phyloP scores from a whole-genome alignment of 371 early-diverging fungal genomes.

The Mucor mucedo region DNA sequence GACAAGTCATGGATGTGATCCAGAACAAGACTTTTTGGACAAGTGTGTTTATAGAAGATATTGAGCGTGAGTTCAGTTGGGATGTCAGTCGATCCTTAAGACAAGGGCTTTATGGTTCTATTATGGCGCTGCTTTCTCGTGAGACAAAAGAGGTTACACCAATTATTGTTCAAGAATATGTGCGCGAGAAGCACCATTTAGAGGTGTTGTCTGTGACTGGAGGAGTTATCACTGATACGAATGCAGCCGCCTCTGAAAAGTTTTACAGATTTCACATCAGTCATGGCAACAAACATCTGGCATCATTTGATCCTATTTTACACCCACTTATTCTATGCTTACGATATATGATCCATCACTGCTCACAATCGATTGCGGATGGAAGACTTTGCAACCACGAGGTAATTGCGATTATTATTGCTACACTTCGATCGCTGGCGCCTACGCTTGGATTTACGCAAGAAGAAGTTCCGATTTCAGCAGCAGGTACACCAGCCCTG shows the following conservation, averaged over 20 bases:
- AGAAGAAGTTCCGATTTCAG: slow-evolving; percentile 1
- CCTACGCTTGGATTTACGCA: slow-evolving; percentile 19
- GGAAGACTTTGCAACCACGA: slow-evolving; percentile 37
- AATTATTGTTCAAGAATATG: slow-evolving; percentile 32
- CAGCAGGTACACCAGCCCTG: slow-evolving; percentile 25
- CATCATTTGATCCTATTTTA: not conserved
- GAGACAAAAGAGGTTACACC: not conserved
- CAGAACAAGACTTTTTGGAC: slow-evolving; percentile 57
- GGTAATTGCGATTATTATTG: slow-evolving; percentile 39
- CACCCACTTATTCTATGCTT: slow-evolving; percentile 38
- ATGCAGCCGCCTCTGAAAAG: not conserved
- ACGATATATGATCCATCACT: slow-evolving; percentile 37
- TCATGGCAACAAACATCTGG: not conserved
- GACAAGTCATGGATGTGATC: slow-evolving; percentile 54
- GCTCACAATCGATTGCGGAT: slow-evolving; percentile 6
- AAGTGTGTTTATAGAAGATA: slow-evolving; percentile 59
- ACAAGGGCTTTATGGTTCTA: slow-evolving; percentile 47
- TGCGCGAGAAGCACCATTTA: slow-evolving; percentile 46
- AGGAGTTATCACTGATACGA: not conserved
- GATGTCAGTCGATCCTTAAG: slow-evolving; percentile 50
- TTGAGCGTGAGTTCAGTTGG: slow-evolving; percentile 54
- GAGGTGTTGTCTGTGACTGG: slow-evolving; percentile 6
- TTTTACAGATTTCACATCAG: slow-evolving; percentile 14
- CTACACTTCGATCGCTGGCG: slow-evolving; percentile 33
- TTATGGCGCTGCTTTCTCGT: not conserved